Conservation (phyloP, 2,329 filamentous ascomycete genomes). For the Lomentospora prolificans region DNA sequence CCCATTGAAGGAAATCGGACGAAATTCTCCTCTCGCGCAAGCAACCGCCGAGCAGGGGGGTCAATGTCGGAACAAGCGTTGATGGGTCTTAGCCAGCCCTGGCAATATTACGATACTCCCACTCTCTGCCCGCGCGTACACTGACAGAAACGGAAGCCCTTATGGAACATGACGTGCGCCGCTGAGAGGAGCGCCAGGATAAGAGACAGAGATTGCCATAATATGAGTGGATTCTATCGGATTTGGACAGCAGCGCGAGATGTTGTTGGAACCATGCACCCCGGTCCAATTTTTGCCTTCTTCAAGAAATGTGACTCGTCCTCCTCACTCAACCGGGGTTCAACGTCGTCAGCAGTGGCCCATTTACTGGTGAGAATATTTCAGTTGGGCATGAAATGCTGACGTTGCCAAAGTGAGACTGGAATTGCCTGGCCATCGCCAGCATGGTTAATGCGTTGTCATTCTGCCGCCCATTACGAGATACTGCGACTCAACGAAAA, state of each 20-base stretch:
- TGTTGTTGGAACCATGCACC: neutral
- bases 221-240: neutral
- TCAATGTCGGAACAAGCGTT: neutral
- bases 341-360: too few relatives aligned
- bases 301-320: neutral
- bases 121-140: neutral
- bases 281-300: neutral
- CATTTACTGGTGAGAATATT: too few relatives aligned
- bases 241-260: neutral
- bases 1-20: neutral
- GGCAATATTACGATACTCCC: neutral
- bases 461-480: neutral
- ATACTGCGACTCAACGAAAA: neutral
- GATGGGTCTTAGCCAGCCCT: neutral
- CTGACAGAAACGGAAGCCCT: neutral
- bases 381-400: neutral
- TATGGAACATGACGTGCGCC: neutral
- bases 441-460: neutral
- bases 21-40: neutral
- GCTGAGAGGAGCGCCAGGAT: too few relatives aligned
- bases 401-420: neutral
- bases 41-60: neutral
- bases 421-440: too few relatives aligned
- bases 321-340: too few relatives aligned
- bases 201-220: too few relatives aligned